These are phyloP conservation scores for Exophiala sp. DNA, from an alignment of 2,329 filamentous ascomycete species.

Conservation along the genomic window DNA sequence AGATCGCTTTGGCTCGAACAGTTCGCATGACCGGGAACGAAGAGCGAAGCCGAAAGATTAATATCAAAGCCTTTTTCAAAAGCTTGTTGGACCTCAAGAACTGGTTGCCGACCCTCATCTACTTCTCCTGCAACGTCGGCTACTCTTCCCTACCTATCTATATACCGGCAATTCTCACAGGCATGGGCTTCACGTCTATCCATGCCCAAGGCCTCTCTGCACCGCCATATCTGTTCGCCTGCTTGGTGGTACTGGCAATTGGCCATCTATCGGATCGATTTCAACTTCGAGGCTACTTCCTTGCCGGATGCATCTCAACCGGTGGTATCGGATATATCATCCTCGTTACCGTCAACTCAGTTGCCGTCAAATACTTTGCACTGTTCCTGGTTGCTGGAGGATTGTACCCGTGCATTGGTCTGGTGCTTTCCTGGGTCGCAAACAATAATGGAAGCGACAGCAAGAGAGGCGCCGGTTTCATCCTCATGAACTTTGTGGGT, in stretches of 20 bases:
- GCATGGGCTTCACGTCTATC: constrained; percentile 22
- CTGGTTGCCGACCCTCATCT: constrained; percentile 51
- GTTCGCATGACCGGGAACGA: constrained; percentile 23
- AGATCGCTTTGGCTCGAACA: constrained; percentile 57
- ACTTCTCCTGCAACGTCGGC: constrained; percentile 61
- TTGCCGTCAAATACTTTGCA: not conserved
- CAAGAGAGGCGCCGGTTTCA: constrained; percentile 1
- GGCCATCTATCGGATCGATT: constrained; percentile 67
- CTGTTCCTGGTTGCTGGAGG: not conserved
- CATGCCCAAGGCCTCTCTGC: constrained; percentile 69
- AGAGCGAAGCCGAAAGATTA: constrained; percentile 7
- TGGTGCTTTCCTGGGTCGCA: not conserved
- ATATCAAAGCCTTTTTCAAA: constrained; percentile 26
- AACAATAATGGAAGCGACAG: too few species aligned
- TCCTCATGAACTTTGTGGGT: constrained; percentile 74
- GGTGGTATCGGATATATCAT: constrained; percentile 27
- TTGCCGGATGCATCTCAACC: too few species aligned
- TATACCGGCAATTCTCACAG: constrained; percentile 46
- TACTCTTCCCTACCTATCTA: constrained; percentile 64
- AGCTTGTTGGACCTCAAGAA: constrained; percentile 45
- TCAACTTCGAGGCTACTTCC: constrained; percentile 61
- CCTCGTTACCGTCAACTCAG: not conserved
- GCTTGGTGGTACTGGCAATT: constrained; percentile 65
- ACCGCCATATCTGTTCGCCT: constrained; percentile 74
- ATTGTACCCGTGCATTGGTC: not conserved